Base-by-base conservation (phyloP, 164 flowering plant species). In the Piper longum region DNA sequence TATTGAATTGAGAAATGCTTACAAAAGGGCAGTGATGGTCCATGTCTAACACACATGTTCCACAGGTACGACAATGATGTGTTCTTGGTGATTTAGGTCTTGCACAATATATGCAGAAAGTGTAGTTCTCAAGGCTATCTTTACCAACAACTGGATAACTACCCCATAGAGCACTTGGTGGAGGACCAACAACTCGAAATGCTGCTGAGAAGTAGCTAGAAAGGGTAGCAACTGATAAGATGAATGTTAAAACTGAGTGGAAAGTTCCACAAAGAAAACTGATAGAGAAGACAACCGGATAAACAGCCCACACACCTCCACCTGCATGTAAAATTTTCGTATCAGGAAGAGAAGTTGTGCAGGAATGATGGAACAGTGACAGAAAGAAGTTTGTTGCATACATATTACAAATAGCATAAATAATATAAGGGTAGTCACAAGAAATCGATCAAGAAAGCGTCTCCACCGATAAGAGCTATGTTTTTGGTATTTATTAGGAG, bases 1-100 rank as follows among this genome's bases (percentile, higher is more conserved):
- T 5, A 48, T 48, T 48, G 12, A 48, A 5, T 48, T 48, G 11
- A 48, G 2, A 60, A 40, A 43, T 19, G 84, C 96, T 88, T 83
- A 90, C 98, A 77, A 93, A 88, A 52, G 98, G 99, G 80, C 99
- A 93, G 70, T 93, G 99, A 71, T 93, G 99, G 78, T 93, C 99
- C 99, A 93, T 93, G 75, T 88, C 97, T 69, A 85, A 55, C 48
- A 93, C 64, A 73, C 99, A 93, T 74, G 70, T 80, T 68, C 88
- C 82, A 72, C 97, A 93, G 26, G 99, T 76, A 17, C 91, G 83
- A 76, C 99, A 93, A 57, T 93, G 99, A 80, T 93, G 99, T 12
- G 87, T 66, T 69, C 88, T 76, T 4, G 96, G 87, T 13, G 96
- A 82, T 80, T 93, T 93, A 9, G 99, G 97, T 78, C 82, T 87